These are phyloP conservation scores for Aureobasidium sp. DNA, from an alignment of 2,329 filamentous ascomycete species.

Conservation along the genomic window DNA sequence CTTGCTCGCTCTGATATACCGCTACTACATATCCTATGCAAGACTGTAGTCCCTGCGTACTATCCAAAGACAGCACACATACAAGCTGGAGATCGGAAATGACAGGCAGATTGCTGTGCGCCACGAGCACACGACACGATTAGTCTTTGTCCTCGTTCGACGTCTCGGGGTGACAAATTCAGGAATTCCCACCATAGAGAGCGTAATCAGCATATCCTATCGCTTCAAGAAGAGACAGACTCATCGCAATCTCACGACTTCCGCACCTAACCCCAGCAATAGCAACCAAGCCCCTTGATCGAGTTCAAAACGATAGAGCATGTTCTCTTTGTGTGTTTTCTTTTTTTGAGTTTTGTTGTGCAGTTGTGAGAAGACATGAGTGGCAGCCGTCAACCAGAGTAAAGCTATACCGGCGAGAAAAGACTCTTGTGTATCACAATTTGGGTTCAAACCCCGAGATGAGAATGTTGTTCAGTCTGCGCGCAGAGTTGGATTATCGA, in stretches of 20 bases:
- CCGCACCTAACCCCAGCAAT: not conserved
- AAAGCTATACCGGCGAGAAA: not conserved
- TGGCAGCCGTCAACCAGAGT: too few species aligned
- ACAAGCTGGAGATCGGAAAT: not conserved
- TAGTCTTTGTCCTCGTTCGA: not conserved
- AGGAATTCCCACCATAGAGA: not conserved
- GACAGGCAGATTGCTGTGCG: not conserved
- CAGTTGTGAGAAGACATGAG: not conserved
- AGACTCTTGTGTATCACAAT: not conserved
- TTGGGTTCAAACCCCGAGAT: not conserved
- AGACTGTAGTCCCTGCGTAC: not conserved
- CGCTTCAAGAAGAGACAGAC: not conserved
- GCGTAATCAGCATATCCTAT: not conserved
- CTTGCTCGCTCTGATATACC: not conserved
- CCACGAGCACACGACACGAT: not conserved
- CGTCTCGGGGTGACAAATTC: not conserved
- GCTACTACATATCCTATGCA: not conserved
- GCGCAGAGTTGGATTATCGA: not conserved
- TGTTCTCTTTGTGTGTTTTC: not conserved
- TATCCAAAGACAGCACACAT: not conserved
- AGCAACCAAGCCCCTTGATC: not conserved
- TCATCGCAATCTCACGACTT: not conserved
- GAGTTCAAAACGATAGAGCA: not conserved
- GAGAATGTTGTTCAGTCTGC: not conserved
- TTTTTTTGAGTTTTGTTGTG: not conserved